Evolutionary conservation across 352 stramenopile genomes (phyloP).

Genomic region (Discostella stelligera): DNA sequence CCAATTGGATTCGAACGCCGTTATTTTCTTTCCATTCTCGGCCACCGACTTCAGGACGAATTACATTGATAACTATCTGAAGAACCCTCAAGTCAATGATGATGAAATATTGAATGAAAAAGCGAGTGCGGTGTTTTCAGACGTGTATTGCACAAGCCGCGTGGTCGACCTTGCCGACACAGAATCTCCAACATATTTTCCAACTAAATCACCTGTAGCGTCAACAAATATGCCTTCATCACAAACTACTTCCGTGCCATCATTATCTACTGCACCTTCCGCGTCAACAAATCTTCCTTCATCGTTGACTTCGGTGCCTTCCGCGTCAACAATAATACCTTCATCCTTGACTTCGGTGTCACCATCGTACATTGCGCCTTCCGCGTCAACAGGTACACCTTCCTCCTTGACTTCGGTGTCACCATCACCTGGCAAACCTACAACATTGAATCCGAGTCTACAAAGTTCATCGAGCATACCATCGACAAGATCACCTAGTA

Average conservation of each 20-base stretch:
- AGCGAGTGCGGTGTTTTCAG: conserved; percentile 15
- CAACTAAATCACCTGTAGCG: not conserved
- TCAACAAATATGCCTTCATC: not conserved
- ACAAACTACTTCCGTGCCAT: not conserved
- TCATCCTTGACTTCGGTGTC: not conserved
- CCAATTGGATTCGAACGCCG: conserved; percentile 16
- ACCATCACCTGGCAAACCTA: not conserved
- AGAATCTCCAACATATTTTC: conserved; percentile 4
- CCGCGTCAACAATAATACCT: not conserved
- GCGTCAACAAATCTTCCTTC: not conserved
- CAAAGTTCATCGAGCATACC: not conserved
- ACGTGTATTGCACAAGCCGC: conserved; percentile 32
- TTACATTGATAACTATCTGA: conserved; percentile 49
- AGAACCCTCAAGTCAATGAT: not conserved
- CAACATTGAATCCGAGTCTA: not conserved
- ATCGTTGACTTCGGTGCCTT: not conserved
- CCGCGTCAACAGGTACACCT: not conserved
- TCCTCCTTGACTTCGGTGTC: conserved; percentile 1
- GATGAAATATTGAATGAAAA: not conserved
- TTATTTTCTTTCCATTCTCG: conserved; percentile 36
- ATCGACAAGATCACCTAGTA: not conserved
- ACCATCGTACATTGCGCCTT: conserved; percentile 8
- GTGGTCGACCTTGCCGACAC: not conserved
- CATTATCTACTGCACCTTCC: conserved; percentile 8
- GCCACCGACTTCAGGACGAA: conserved; percentile 17